phyloP scores from a whole-genome alignment of 2,329 filamentous ascomycete species.

The Talaromyces sp. region DNA sequence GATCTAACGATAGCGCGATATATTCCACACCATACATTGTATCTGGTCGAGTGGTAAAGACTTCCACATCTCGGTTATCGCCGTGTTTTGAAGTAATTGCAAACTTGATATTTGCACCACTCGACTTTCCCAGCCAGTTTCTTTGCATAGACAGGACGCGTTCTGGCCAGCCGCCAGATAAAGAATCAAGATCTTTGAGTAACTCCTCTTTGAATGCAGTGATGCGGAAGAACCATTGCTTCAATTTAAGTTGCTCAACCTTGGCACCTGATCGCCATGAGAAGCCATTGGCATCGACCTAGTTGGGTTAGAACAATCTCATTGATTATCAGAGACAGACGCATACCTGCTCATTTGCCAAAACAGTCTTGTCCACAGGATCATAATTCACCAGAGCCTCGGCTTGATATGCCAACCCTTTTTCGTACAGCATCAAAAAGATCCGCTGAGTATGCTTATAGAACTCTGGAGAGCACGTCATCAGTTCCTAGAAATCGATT shows the following conservation, averaged over 20 bases:
- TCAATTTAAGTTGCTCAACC: constrained; percentile 73
- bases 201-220: constrained; percentile 72
- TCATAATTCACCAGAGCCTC: constrained; percentile 88
- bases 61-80: constrained; percentile 53
- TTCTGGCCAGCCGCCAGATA: constrained; percentile 74
- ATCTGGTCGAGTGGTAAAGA: constrained; percentile 82
- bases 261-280: constrained; percentile 86
- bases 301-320: neutral
- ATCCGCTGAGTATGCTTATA: constrained; percentile 88
- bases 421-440: constrained; percentile 72
- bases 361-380: constrained; percentile 80
- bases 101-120: constrained; percentile 70
- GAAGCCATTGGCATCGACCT: constrained; percentile 75
- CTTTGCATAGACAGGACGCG: constrained; percentile 77
- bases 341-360: constrained; percentile 76
- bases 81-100: constrained; percentile 48
- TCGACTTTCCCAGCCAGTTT: constrained; percentile 82
- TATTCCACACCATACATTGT: constrained; percentile 87
- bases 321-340: neutral
- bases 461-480: constrained; percentile 78
- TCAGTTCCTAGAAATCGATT: constrained; percentile 61
- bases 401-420: constrained; percentile 75
- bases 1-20: constrained; percentile 70
- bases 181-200: constrained; percentile 64
- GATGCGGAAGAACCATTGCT: constrained; percentile 88